Evolutionary conservation across 352 stramenopile genomes (phyloP).

Genomic region (Phytopythium chamaehyphon): DNA sequence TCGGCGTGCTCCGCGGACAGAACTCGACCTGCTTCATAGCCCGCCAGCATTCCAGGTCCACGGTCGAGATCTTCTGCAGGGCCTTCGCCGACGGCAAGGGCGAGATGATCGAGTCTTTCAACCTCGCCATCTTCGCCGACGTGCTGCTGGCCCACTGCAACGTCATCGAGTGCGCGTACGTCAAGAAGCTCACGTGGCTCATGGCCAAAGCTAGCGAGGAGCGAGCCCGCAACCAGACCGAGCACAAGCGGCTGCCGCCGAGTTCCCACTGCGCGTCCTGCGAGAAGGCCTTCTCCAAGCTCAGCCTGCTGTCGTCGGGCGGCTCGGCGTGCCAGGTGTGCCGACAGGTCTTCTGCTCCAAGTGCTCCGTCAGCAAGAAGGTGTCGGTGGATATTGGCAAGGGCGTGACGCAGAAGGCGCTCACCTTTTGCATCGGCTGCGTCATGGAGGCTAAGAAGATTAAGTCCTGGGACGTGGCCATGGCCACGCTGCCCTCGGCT

Average conservation of each 20-base stretch:
- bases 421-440: conserved; percentile 58
- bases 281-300: conserved; percentile 26
- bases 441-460: conserved; percentile 48
- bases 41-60: conserved; percentile 16
- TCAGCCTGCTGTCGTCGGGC: conserved; percentile 30
- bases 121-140: conserved; percentile 30
- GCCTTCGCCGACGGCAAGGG: conserved; percentile 40
- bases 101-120: conserved; percentile 30
- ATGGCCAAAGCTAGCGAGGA: conserved; percentile 14
- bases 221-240: conserved; percentile 14
- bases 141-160: conserved; percentile 30
- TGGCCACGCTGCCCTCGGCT: conserved; percentile 19
- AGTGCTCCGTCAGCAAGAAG: conserved; percentile 50
- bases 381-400: conserved; percentile 28
- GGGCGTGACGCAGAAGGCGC: conserved; percentile 34
- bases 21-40: conserved; percentile 43
- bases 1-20: conserved; percentile 29
- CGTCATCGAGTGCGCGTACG: conserved; percentile 48
- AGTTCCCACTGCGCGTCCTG: conserved; percentile 22
- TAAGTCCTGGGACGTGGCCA: conserved; percentile 37
- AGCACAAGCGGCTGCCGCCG: conserved; percentile 11
- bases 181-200: conserved; percentile 69
- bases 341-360: conserved; percentile 39
- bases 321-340: conserved; percentile 35
- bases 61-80: conserved; percentile 44